These are phyloP conservation scores for Capsicum rhomboideum DNA, from an alignment of 257 asterid species.

Conservation along the genomic window DNA sequence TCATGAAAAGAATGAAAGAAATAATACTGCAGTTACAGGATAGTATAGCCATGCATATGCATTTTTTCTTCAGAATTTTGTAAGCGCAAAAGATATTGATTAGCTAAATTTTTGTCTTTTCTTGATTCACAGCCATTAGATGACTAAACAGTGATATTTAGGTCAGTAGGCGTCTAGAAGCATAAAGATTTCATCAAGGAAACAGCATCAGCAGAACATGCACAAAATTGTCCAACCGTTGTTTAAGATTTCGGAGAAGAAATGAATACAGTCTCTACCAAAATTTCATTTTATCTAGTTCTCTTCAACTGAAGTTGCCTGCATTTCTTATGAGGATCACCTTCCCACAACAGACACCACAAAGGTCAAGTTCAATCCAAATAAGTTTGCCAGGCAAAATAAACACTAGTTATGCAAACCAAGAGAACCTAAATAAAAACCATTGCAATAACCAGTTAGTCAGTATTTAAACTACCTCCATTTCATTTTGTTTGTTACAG, in stretches of 20 bases:
- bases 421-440: neutral
- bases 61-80: neutral
- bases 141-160: neutral
- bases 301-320: neutral
- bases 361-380: neutral
- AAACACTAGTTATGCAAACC: neutral
- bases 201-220: neutral
- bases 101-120: neutral
- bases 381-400: neutral
- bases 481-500: neutral
- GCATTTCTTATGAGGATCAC: neutral
- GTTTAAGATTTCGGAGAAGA: neutral
- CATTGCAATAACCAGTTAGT: neutral
- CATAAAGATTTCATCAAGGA: neutral
- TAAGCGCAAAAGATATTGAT: neutral
- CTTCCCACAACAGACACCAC: neutral
- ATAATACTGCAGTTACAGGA: neutral
- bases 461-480: neutral
- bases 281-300: neutral
- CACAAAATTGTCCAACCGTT: neutral
- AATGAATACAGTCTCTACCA: neutral
- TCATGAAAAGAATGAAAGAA: neutral
- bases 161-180: neutral
- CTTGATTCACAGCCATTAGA: neutral
- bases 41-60: neutral